Evolutionary conservation across 202 grass and related monocot genomes (phyloP), one percentile per base, ranked within the genome.

Genomic region (Setaria italica): DNA sequence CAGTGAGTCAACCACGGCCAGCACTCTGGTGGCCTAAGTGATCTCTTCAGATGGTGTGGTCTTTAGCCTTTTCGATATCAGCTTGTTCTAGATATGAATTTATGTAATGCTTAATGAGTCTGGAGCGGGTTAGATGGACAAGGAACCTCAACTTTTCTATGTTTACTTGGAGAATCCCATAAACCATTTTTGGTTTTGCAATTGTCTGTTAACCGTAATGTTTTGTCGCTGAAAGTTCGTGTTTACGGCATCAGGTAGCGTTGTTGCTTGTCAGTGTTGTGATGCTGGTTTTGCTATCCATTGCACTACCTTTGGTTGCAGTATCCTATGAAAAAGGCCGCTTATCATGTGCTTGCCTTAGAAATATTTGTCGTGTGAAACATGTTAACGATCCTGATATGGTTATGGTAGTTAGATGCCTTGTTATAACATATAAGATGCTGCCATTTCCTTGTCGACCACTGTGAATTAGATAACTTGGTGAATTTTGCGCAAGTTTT

Each of bases 11-110:
- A 88, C 81, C 77, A 93, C 91, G 7, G 88, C 91, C 67, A 93
- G 88, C 81, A 93, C 91, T 48, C 85, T 93, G 45, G 91, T 93
- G 63, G 91, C 91, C 57, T 93, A 93, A 77, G 42, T 33, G 83
- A 64, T 15, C 72, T 75, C 60, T 68, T 74, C 74, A 57, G 53
- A 29, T 58, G 73, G 37, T 51, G 67, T 72, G 65, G 72, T 48
- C 57, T 14, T 56, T 74, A 30, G 72, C 20, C 21, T 58, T 49
- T 54, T 72, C 5, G 16, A 49, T 59, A 69, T 67, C 25, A 58
- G 58, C 72, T 73, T 81, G 55, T 78, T 85, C 72, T 78, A 82
- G 49, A 82, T 67, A 67, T 79, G 6, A 74, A 68, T 55, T 68
- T 79, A 91, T 84, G 86, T 91, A 88, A 72, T 65, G 78, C 59